Base-by-base conservation (phyloP, 169 alveolate species). In the Miamiensis avidus region DNA sequence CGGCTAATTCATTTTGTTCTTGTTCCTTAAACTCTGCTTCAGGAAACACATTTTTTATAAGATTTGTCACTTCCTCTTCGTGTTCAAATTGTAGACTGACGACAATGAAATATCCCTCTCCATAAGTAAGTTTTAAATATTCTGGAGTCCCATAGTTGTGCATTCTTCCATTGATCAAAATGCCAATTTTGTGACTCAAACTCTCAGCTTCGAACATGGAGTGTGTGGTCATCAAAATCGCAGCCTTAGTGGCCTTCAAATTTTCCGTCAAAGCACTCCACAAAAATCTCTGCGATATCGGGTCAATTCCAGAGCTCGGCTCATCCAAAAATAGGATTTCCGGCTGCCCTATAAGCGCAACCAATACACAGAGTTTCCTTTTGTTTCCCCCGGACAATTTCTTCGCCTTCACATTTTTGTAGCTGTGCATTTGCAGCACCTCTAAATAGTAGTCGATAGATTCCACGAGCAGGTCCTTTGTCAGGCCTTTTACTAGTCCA, bases 291-390 rank as follows among this genome's bases (percentile, higher is more conserved):
- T 87, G 85, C 34, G 88, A 65, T 1, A 82, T 72, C 0, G 97
- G 97, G 75, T 97, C 99, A 94, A 97, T 92, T 29, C 98, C 99
- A 85, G 95, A 89, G 15, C 98, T 92, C 25, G 99, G 99, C 76
- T 97, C 98, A 93, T 97, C 98, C 49, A 97, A 90, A 34, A 97
- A 83, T 0, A 85, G 73, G 0, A 85, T 76, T 49, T 73, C 65
- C 20, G 89, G 78, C 28, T 85, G 85, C 32, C 89, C 89, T 34
- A 85, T 85, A 75, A 97, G 81, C 0, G 99, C 98, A 31, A 96
- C 79, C 0, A 97, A 97, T 29, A 94, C 88, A 49, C 95, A 93
- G 31, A 96, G 93, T 88, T 96, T 96, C 82, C 98, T 89, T 87
- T 95, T 94, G 78, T 94, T 92, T 0, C 98, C 98, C 1, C 98